Evolutionary conservation across 305 asterid genomes (phyloP).

Genomic region (Fraxinus paxiana): DNA sequence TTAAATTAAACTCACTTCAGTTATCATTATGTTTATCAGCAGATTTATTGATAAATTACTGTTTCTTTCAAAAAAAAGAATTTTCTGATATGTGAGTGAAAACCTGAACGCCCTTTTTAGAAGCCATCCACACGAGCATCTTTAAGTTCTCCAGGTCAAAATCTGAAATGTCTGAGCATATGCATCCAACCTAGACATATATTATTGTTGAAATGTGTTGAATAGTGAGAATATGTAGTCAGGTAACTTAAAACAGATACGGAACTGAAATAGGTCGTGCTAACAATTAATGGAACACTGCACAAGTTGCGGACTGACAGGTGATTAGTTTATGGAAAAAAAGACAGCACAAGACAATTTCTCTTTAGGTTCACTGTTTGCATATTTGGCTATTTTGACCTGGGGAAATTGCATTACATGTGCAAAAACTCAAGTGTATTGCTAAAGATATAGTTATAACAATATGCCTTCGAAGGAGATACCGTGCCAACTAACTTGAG

Average conservation of each 20-base stretch:
- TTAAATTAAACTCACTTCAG: not conserved
- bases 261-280: not conserved
- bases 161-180: conserved; percentile 42
- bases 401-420: not conserved
- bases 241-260: not conserved
- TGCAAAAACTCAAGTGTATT: not conserved
- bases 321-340: not conserved
- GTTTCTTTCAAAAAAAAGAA: not conserved
- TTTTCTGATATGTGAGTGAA: conserved; percentile 7
- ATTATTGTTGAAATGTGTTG: not conserved
- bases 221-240: not conserved
- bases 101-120: conserved; percentile 64
- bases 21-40: not conserved
- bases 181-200: conserved; percentile 66
- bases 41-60: not conserved
- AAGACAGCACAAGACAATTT: not conserved
- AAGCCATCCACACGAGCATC: conserved; percentile 57
- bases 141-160: conserved; percentile 53
- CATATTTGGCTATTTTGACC: not conserved
- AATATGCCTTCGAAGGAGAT: not conserved
- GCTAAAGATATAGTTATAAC: not conserved
- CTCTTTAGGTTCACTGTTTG: not conserved
- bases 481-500: not conserved
- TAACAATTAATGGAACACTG: conserved; percentile 7
- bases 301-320: not conserved